Conservation (phyloP, 345 rosid genomes). For the Erodium maritimum region DNA sequence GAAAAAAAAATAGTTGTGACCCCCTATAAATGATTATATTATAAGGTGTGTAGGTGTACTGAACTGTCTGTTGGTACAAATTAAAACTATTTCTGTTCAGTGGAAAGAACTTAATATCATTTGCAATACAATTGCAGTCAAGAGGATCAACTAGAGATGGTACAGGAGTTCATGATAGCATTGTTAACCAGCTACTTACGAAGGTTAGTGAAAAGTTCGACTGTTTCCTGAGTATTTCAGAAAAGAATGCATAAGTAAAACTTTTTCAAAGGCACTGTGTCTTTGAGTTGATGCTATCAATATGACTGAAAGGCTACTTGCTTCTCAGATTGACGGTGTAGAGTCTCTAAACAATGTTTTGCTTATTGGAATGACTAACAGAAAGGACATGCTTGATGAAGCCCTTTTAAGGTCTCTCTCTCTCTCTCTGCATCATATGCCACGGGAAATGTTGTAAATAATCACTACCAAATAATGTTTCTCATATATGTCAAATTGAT, state of each 20-base stretch:
- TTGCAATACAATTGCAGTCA: slow-evolving; percentile 32
- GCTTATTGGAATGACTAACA: slow-evolving; percentile 99
- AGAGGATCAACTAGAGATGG: slow-evolving; percentile 98
- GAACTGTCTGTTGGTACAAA: too few relatives aligned
- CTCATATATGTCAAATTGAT: not conserved
- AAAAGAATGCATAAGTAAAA: too few relatives aligned
- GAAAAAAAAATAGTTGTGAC: too few relatives aligned
- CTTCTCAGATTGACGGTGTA: slow-evolving; percentile 97
- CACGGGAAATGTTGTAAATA: not conserved
- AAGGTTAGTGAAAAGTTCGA: slow-evolving; percentile 43
- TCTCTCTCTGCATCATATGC: slow-evolving; percentile 5
- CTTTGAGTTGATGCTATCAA: not conserved
- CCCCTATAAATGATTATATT: too few relatives aligned
- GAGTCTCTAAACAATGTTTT: slow-evolving; percentile 96
- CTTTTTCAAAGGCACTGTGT: too few relatives aligned
- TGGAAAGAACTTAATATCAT: slow-evolving; percentile 7
- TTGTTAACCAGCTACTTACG: slow-evolving; percentile 93
- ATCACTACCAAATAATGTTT: too few relatives aligned
- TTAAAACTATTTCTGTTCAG: not conserved
- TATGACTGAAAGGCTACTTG: slow-evolving; percentile 14
- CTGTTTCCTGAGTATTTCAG: not conserved
- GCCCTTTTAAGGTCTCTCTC: slow-evolving; percentile 77
- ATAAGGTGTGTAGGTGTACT: too few relatives aligned
- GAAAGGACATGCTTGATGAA: slow-evolving; percentile 98
- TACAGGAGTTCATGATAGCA: slow-evolving; percentile 97